phyloP scores from a whole-genome alignment of 176 grass and related monocot species.

The Themeda triandra region DNA sequence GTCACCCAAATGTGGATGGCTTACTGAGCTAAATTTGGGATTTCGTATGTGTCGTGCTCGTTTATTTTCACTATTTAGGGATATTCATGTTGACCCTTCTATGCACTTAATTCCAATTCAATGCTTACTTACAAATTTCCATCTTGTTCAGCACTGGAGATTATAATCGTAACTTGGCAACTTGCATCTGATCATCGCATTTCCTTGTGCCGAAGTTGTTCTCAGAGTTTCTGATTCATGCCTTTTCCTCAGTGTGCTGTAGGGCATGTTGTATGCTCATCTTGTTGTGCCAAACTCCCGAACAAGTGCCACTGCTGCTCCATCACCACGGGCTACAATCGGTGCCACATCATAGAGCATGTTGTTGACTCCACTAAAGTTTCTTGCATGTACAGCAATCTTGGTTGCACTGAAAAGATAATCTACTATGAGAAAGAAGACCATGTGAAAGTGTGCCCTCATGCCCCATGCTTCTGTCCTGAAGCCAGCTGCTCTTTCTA shows the following conservation, averaged over 20 bases:
- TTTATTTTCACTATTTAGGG: not conserved
- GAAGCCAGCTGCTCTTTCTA: not conserved
- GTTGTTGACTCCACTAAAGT: constrained; percentile 35
- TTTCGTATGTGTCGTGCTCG: not conserved
- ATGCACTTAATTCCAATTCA: not conserved
- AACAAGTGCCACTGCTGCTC: constrained; percentile 35
- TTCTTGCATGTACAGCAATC: constrained; percentile 19
- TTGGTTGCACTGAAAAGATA: no score
- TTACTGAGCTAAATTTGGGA: not conserved
- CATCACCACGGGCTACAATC: constrained; percentile 28
- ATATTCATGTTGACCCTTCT: not conserved
- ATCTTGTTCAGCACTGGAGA: not conserved
- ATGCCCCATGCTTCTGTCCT: constrained; percentile 40
- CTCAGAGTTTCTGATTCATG: not conserved
- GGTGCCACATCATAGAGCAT: constrained; percentile 39
- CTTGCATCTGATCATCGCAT: not conserved
- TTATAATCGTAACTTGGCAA: not conserved
- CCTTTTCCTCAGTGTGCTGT: constrained; percentile 23
- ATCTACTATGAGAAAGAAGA: constrained; percentile 28
- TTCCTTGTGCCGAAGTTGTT: no score
- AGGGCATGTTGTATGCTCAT: constrained; percentile 33
- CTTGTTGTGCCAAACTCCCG: constrained; percentile 22
- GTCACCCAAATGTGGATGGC: not conserved
- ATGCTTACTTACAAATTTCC: not conserved
- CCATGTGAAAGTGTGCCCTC: constrained; percentile 28